Conservation (phyloP, 2,329 filamentous ascomycete species). For the Fusarium nanum region DNA sequence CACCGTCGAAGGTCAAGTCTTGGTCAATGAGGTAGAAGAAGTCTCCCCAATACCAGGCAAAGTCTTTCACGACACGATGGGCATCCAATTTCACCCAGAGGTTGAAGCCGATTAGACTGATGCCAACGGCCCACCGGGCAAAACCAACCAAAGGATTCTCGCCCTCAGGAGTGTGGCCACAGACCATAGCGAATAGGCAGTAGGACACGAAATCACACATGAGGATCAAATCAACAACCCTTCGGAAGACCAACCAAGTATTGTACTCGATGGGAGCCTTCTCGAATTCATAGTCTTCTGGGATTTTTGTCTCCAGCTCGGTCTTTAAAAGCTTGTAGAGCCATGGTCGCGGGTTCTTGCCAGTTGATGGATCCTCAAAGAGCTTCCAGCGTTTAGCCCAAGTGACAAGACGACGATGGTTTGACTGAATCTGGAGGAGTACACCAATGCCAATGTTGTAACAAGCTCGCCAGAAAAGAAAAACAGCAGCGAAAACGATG, state of each 20-base stretch:
- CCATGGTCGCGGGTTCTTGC: conserved; percentile 83
- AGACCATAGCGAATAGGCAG: conserved; percentile 93
- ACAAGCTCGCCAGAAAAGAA: conserved; percentile 89
- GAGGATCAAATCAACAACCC: conserved; percentile 94
- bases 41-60: conserved; percentile 99
- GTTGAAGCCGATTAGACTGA: conserved; percentile 89
- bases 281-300: conserved; percentile 92
- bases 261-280: conserved; percentile 97
- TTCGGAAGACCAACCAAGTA: conserved; percentile 96
- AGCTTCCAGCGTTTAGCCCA: conserved; percentile 90
- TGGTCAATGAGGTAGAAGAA: conserved; percentile 99
- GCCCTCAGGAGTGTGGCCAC: conserved; percentile 77
- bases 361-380: conserved; percentile 85
- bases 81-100: conserved; percentile 99
- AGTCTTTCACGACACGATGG: conserved; percentile 97
- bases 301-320: conserved; percentile 95
- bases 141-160: conserved; percentile 77
- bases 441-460: conserved; percentile 97
- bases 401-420: conserved; percentile 83
- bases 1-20: conserved; percentile 96
- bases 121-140: conserved; percentile 82
- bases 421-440: conserved; percentile 88
- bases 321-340: conserved; percentile 86
- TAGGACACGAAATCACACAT: conserved; percentile 99
- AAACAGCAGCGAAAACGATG: conserved; percentile 83